Conservation (phyloP, 352 stramenopile species). For the Phytopythium sindhum region DNA sequence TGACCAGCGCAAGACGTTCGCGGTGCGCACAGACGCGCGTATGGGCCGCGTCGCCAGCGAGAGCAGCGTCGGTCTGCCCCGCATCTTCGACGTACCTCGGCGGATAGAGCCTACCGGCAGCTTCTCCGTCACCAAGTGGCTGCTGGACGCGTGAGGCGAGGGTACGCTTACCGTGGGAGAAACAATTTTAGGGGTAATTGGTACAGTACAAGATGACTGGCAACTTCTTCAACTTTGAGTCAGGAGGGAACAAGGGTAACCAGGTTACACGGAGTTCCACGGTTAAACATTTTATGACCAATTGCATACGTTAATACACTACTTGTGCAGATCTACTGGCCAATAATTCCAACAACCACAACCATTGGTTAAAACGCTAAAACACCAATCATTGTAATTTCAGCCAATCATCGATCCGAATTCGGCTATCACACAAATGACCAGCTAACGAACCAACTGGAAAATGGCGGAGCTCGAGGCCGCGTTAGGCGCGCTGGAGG, state of each 20-base stretch:
- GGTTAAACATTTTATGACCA: neutral
- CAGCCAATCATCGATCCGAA: neutral
- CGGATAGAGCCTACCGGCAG: constrained; percentile 27
- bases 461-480: neutral
- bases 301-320: neutral
- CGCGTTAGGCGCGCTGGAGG: constrained; percentile 12
- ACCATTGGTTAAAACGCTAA: too few species aligned
- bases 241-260: neutral
- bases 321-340: neutral
- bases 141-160: constrained; percentile 12
- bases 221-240: constrained; percentile 1
- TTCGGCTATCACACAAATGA: neutral
- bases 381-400: neutral
- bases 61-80: constrained; percentile 25
- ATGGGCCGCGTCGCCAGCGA: constrained; percentile 27
- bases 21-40: constrained; percentile 15
- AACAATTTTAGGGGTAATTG: constrained; percentile 7
- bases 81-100: constrained; percentile 31
- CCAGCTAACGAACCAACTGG: neutral
- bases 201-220: too few species aligned
- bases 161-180: neutral
- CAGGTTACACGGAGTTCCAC: neutral
- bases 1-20: constrained; percentile 13
- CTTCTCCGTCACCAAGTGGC: constrained; percentile 45
- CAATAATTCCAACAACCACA: neutral